Evolutionary conservation across 2,329 filamentous ascomycete genomes (phyloP).

Genomic region (Pyricularia pennisetigena): DNA sequence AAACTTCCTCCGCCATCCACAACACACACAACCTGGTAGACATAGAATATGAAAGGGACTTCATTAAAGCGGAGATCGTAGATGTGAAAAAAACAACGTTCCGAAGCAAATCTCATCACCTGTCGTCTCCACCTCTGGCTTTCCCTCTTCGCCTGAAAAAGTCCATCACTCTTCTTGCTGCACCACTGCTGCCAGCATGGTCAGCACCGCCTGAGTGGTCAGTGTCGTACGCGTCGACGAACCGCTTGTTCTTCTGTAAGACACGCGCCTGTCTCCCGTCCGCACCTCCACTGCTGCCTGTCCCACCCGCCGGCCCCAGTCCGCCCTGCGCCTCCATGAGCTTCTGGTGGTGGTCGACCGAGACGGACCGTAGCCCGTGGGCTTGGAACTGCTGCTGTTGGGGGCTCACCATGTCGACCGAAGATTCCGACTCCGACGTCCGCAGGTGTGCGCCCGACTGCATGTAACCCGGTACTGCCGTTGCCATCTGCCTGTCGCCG

Average conservation of each 20-base stretch:
- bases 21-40: background rate
- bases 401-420: conserved; percentile 27
- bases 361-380: background rate
- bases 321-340: background rate
- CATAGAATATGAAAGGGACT: background rate
- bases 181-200: conserved; percentile 74
- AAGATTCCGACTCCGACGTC: conserved; percentile 44
- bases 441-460: conserved; percentile 32
- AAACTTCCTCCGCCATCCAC: background rate
- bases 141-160: conserved; percentile 87
- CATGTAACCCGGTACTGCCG: conserved; percentile 35
- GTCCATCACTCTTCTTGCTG: conserved; percentile 92
- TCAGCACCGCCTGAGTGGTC: conserved; percentile 48
- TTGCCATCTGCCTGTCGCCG: conserved; percentile 16
- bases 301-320: conserved; percentile 4
- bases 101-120: conserved; percentile 24
- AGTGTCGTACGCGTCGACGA: conserved; percentile 79
- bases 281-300: conserved; percentile 24
- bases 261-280: conserved; percentile 30
- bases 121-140: conserved; percentile 52
- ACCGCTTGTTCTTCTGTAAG: conserved; percentile 79
- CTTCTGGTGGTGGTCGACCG: conserved; percentile 25
- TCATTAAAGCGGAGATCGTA: background rate
- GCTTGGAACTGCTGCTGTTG: conserved; percentile 22
- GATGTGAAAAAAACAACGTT: background rate